Conservation (phyloP, 495 filamentous ascomycete genomes). For the Podospora comata region DNA sequence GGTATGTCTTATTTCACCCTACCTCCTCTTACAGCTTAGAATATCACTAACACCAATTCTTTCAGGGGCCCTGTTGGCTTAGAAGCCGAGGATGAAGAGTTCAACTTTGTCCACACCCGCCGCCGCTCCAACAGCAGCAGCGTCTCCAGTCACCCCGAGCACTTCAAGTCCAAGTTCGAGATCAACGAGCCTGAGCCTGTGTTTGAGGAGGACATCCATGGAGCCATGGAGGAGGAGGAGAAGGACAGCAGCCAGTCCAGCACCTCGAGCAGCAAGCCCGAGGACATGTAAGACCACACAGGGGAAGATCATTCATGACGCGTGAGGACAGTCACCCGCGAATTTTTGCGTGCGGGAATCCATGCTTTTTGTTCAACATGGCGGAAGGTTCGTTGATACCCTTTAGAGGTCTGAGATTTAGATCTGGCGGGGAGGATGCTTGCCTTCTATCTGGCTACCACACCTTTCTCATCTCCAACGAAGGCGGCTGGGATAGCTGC, state of each 20-base stretch:
- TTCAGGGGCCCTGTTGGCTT: constrained; percentile 77
- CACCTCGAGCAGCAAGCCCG: constrained; percentile 45
- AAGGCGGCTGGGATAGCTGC: neutral
- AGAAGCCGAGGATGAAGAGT: constrained; percentile 75
- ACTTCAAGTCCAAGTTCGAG: constrained; percentile 89
- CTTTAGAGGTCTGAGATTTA: neutral
- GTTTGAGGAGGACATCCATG: constrained; percentile 81
- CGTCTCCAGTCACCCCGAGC: constrained; percentile 55
- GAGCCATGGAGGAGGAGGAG: constrained; percentile 43
- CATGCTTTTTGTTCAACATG: constrained; percentile 22
- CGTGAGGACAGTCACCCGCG: constrained; percentile 25
- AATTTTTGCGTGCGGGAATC: constrained; percentile 24
- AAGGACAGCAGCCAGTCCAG: constrained; percentile 54
- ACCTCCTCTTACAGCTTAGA: neutral
- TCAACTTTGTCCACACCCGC: constrained; percentile 79
- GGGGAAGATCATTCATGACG: constrained; percentile 12
- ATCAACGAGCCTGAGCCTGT: constrained; percentile 77
- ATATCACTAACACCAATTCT: constrained; percentile 14
- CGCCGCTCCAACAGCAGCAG: constrained; percentile 89
- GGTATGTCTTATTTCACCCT: constrained; percentile 54
- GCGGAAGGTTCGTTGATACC: constrained; percentile 26
- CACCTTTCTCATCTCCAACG: constrained; percentile 1
- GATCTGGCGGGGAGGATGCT: constrained; percentile 3
- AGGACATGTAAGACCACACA: constrained; percentile 32
- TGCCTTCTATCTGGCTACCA: constrained; percentile 31